Conservation (phyloP, 2,329 filamentous ascomycete species). For the Nannizziopsis barbatae region DNA sequence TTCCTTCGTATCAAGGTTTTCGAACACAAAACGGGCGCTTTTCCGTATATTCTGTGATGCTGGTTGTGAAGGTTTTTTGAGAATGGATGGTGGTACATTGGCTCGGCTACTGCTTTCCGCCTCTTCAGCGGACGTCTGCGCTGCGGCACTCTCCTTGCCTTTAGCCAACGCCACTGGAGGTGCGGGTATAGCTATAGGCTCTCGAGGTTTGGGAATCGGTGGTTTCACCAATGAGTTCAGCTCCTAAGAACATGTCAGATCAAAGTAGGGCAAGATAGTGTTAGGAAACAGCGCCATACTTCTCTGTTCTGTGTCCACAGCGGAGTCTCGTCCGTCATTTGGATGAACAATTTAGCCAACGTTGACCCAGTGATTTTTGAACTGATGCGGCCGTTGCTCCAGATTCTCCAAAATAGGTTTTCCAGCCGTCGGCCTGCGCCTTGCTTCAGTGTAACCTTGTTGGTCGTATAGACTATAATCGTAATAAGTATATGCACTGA, state of each 20-base stretch:
- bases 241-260: slow-evolving; percentile 4
- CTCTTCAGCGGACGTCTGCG: background rate
- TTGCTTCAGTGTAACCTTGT: slow-evolving; percentile 34
- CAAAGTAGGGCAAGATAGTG: background rate
- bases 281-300: slow-evolving; percentile 6
- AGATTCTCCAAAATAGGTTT: slow-evolving; percentile 45
- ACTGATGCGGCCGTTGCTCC: slow-evolving; percentile 33
- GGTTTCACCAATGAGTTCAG: background rate
- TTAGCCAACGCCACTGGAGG: slow-evolving; percentile 1
- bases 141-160: slow-evolving; percentile 4
- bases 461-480: slow-evolving; percentile 34
- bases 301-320: slow-evolving; percentile 7
- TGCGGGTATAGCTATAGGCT: background rate
- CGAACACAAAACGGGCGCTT: slow-evolving; percentile 3
- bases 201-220: background rate
- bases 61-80: slow-evolving; percentile 30
- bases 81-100: slow-evolving; percentile 28
- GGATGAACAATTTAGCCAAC: slow-evolving; percentile 35
- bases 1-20: background rate
- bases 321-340: slow-evolving; percentile 28
- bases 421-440: slow-evolving; percentile 36
- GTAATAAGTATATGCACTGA: slow-evolving; percentile 11
- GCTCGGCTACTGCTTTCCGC: slow-evolving; percentile 10
- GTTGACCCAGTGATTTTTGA: slow-evolving; percentile 29
- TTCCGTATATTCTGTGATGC: slow-evolving; percentile 8